Conservation (phyloP, 1,284 basidiomycete species). For the Ganoderma resinaceum region DNA sequence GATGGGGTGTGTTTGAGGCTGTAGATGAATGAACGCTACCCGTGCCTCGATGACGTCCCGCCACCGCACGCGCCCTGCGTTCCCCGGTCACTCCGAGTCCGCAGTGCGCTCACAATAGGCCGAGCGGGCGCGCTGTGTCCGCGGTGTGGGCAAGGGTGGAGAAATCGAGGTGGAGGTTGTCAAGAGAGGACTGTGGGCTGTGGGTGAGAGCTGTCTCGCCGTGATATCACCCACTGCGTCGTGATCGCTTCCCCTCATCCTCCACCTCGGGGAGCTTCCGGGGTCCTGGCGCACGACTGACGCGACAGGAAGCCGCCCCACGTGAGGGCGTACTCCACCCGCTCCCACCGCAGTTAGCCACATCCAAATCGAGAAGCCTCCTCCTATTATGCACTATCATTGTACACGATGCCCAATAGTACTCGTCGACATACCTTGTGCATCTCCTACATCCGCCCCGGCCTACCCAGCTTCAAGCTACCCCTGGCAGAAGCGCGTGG, state of each 20-base stretch:
- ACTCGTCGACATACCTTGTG: background rate
- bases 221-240: constrained; percentile 3
- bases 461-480: background rate
- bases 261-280: constrained; percentile 16
- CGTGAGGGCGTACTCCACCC: constrained; percentile 29
- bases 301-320: constrained; percentile 18
- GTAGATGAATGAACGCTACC: constrained; percentile 31
- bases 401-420: background rate
- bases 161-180: background rate
- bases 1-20: constrained; percentile 16
- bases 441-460: background rate
- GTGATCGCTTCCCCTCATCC: constrained; percentile 6
- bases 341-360: background rate
- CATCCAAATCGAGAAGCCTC: background rate
- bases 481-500: background rate
- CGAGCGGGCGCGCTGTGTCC: background rate
- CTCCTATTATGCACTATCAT: background rate
- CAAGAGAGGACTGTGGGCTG: constrained; percentile 8
- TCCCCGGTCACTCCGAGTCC: constrained; percentile 28
- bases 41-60: constrained; percentile 33
- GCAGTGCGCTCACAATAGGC: constrained; percentile 6
- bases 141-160: background rate
- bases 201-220: background rate
- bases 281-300: constrained; percentile 25
- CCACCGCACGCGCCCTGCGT: constrained; percentile 22